Evolutionary conservation across 352 stramenopile species (phyloP).

Genomic region (Blastocystis sp.): DNA sequence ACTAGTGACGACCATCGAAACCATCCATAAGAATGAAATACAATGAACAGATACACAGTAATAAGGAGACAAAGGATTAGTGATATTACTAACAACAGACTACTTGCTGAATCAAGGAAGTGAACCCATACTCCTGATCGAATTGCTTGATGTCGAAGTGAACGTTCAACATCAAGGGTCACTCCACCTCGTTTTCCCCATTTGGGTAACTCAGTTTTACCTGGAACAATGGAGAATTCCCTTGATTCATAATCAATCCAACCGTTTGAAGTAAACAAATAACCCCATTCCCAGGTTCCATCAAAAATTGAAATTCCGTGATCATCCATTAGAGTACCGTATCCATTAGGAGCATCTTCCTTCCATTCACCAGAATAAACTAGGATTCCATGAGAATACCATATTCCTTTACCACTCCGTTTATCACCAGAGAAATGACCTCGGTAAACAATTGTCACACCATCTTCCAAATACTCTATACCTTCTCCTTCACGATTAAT

Average conservation of each 20-base stretch:
- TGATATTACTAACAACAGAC: no score
- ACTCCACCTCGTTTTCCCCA: no score
- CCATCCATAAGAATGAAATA: no score
- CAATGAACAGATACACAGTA: no score
- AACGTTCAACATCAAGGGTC: no score
- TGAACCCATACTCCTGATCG: no score
- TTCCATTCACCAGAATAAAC: neutral
- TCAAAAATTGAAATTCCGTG: neutral
- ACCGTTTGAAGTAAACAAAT: neutral
- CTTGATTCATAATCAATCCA: neutral
- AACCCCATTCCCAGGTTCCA: neutral
- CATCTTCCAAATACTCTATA: neutral
- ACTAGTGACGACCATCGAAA: no score
- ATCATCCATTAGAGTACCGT: neutral
- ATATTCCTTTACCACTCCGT: neutral
- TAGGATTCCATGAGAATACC: neutral
- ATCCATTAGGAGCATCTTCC: neutral
- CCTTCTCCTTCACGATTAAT: neutral
- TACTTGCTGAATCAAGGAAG: no score
- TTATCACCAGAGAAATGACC: neutral
- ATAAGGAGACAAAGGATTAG: no score
- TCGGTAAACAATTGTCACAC: neutral
- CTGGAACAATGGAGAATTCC: no score
- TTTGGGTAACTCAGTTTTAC: no score
- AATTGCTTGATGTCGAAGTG: no score